Evolutionary conservation across 192 early-diverging fungal species (phyloP).

Genomic region (Allomyces arbusculus): DNA sequence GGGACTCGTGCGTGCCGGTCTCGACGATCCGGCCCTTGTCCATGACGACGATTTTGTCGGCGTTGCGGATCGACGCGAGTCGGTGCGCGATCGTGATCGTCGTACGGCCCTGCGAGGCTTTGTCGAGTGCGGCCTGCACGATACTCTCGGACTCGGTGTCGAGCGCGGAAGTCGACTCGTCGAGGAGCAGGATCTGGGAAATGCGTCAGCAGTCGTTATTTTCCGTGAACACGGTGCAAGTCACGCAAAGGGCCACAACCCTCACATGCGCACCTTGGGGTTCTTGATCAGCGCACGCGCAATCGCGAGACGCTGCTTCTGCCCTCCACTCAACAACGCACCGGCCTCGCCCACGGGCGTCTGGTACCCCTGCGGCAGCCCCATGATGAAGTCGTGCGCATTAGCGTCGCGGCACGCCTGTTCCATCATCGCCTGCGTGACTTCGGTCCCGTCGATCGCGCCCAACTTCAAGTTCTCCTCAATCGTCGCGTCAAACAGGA

Average conservation of each 20-base stretch:
- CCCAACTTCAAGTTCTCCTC: slow-evolving; percentile 66
- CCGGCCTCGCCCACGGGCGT: slow-evolving; percentile 73
- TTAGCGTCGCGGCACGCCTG: slow-evolving; percentile 45
- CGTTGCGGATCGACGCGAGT: slow-evolving; percentile 12
- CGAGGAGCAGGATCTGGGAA: slow-evolving; percentile 46
- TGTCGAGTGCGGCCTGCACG: slow-evolving; percentile 34
- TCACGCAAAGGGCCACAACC: neutral
- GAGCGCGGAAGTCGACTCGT: slow-evolving; percentile 59
- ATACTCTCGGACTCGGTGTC: slow-evolving; percentile 44
- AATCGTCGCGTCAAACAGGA: slow-evolving; percentile 63
- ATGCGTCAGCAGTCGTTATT: too few relatives aligned
- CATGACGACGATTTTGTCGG: slow-evolving; percentile 21
- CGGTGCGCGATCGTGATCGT: slow-evolving; percentile 34
- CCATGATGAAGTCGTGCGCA: slow-evolving; percentile 51
- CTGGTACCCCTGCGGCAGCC: slow-evolving; percentile 58
- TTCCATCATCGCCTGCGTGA: slow-evolving; percentile 22
- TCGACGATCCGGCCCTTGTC: slow-evolving; percentile 16
- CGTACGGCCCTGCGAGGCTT: slow-evolving; percentile 25
- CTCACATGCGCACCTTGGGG: slow-evolving; percentile 12
- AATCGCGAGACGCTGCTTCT: slow-evolving; percentile 61
- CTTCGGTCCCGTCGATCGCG: slow-evolving; percentile 18
- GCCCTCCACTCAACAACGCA: slow-evolving; percentile 67
- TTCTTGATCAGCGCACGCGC: slow-evolving; percentile 34
- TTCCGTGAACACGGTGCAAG: too few relatives aligned
- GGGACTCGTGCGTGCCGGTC: slow-evolving; percentile 14